These are phyloP conservation scores for Trichoderma erinaceum DNA, from an alignment of 495 filamentous ascomycete species.

Conservation along the genomic window DNA sequence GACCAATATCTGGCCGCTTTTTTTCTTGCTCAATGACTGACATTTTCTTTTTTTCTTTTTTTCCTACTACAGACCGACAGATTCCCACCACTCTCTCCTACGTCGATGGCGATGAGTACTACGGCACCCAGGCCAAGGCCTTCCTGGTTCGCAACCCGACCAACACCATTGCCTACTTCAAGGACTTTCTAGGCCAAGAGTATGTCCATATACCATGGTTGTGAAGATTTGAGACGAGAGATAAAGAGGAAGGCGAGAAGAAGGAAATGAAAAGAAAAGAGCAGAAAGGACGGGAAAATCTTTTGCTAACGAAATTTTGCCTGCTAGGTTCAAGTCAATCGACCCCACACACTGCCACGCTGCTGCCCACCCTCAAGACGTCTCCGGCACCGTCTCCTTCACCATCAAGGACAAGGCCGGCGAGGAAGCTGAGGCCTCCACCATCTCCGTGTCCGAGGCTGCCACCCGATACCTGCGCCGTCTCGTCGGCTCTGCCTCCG, in stretches of 20 bases:
- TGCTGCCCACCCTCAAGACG: conserved; percentile 81
- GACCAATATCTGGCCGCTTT: neutral
- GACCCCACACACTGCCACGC: conserved; percentile 92
- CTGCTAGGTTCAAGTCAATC: conserved; percentile 75
- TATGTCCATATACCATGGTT: conserved; percentile 31
- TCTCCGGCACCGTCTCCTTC: conserved; percentile 70
- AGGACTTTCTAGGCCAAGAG: conserved; percentile 92
- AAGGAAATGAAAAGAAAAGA: neutral
- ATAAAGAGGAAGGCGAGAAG: neutral
- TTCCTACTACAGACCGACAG: conserved; percentile 67
- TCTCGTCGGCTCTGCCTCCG: conserved; percentile 74
- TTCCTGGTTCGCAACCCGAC: conserved; percentile 84
- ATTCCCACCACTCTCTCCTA: conserved; percentile 94
- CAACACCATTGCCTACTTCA: conserved; percentile 93
- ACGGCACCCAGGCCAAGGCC: conserved; percentile 88
- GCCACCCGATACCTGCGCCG: conserved; percentile 81
- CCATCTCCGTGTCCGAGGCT: conserved; percentile 75
- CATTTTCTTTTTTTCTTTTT: conserved; percentile 4
- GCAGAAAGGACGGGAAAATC: neutral
- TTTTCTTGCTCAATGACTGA: conserved; percentile 17
- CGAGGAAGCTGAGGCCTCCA: conserved; percentile 56
- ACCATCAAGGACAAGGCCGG: conserved; percentile 65
- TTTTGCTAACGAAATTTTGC: conserved; percentile 9
- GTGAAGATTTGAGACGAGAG: neutral
- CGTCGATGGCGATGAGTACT: conserved; percentile 90